Evolutionary conservation across 139 green algal species (phyloP).

Genomic region (Pseudopediastrum boryanum): DNA sequence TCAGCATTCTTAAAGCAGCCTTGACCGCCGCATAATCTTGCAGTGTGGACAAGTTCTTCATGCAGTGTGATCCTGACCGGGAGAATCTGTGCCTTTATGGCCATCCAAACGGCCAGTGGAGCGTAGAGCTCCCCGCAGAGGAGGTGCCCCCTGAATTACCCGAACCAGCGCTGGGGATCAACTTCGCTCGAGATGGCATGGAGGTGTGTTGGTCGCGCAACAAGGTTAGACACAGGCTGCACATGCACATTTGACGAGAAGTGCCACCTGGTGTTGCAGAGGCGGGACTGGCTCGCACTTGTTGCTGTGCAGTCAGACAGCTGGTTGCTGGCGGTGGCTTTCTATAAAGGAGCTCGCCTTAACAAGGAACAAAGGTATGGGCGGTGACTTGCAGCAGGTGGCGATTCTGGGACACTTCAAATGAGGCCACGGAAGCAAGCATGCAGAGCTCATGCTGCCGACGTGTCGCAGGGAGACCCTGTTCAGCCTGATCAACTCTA

Average conservation of each 20-base stretch:
- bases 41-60: constrained; percentile 81
- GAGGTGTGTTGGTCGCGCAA: background rate
- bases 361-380: constrained; percentile 71
- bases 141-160: constrained; percentile 98
- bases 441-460: too few species aligned
- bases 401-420: too few species aligned
- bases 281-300: constrained; percentile 92
- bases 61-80: constrained; percentile 80
- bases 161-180: constrained; percentile 97
- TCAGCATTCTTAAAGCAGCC: background rate
- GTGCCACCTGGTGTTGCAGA: constrained; percentile 77
- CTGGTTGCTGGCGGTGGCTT: constrained; percentile 94
- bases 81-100: constrained; percentile 98
- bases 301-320: constrained; percentile 96
- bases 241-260: background rate
- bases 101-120: constrained; percentile 82
- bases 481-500: constrained; percentile 87
- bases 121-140: constrained; percentile 92
- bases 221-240: background rate
- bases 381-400: background rate
- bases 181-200: constrained; percentile 97
- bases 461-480: constrained; percentile 69
- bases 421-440: too few species aligned
- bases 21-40: background rate
- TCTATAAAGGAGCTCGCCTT: constrained; percentile 93